Base-by-base conservation (phyloP, 2,329 filamentous ascomycete genomes). In the Taxawa tesnikishii region DNA sequence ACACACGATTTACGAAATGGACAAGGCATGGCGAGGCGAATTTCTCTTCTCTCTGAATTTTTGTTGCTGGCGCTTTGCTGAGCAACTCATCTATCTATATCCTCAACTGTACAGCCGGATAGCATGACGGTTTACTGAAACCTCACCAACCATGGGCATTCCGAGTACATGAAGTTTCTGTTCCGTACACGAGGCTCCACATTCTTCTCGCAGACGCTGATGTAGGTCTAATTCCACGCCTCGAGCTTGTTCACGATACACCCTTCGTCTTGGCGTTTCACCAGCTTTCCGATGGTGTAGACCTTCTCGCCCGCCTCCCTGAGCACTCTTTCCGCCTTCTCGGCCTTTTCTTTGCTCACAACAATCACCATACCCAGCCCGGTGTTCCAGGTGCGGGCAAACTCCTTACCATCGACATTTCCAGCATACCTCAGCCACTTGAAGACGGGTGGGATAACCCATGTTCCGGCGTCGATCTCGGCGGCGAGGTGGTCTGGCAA, bases 361-460 rank as follows among this genome's bases (percentile, higher is more conserved):
- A 85, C 84, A 17, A 87, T 66, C 5, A 94, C 82, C 87, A 98
- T 96, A 28, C 90, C 90, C 27, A 98, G 63, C 31, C 90, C 90
- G 6, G 80, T 85, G 63, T 98, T 98, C 70, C 94, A 96, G 2
- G 85, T 90, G 36, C 85, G 70, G 31, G 79, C 84, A 72, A 96
- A 92, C 62, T 98, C 90, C 7, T 63, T 51, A 2, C 77, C 67
- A 32, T 68, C 71, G 18, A 96, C 76, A 38, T 80, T 79, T n/a
- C 73, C 73, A 8, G 63, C 65, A 42, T 65, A 58, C 62, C 85
- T 84, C 47, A 98, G 68, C 90, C 90, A 98, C 49, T 68, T 68
- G 63, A 96, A 90, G 4, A 94, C 81, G 2, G 71, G 62, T 0
- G 82, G 84, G 26, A 85, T 67, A 15, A 73, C 55, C 84, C 87